These are phyloP conservation scores for Picea glauca DNA, from an alignment of 75 land plant species.

Conservation along the genomic window DNA sequence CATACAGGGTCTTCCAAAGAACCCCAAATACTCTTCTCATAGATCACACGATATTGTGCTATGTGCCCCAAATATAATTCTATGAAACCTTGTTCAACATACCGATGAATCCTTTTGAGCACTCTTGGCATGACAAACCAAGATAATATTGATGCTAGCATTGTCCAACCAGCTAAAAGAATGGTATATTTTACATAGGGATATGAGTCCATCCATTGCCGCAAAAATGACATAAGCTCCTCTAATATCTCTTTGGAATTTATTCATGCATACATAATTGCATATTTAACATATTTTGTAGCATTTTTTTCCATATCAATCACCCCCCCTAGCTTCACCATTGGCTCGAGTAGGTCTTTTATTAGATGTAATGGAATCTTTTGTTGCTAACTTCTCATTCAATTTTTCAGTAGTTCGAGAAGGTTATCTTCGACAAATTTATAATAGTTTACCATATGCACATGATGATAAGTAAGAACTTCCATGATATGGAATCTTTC, in stretches of 20 bases:
- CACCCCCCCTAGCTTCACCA: constrained; percentile 30
- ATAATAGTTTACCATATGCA: neutral
- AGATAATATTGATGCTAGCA: constrained; percentile 49
- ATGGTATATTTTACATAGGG: constrained; percentile 46
- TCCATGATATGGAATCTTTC: neutral
- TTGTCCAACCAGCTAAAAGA: constrained; percentile 34
- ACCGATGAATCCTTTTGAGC: constrained; percentile 67
- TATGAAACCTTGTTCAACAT: constrained; percentile 44
- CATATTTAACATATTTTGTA: constrained; percentile 31
- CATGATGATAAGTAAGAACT: neutral
- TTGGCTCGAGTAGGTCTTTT: constrained; percentile 9
- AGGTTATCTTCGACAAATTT: constrained; percentile 5
- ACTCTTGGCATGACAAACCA: constrained; percentile 86
- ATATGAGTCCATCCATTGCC: constrained; percentile 35
- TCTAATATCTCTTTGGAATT: constrained; percentile 40
- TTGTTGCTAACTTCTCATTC: neutral
- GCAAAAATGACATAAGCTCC: constrained; percentile 30
- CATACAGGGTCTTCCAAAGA: constrained; percentile 85
- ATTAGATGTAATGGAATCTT: constrained; percentile 15
- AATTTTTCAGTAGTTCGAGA: neutral
- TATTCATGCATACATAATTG: constrained; percentile 10
- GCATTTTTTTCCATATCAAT: constrained; percentile 24
- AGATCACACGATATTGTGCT: constrained; percentile 36
- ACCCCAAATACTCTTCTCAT: constrained; percentile 82
- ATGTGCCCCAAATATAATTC: constrained; percentile 28